phyloP scores from a whole-genome alignment of 177 flowering plant genomes.

The Tripterygium wilfordii region DNA sequence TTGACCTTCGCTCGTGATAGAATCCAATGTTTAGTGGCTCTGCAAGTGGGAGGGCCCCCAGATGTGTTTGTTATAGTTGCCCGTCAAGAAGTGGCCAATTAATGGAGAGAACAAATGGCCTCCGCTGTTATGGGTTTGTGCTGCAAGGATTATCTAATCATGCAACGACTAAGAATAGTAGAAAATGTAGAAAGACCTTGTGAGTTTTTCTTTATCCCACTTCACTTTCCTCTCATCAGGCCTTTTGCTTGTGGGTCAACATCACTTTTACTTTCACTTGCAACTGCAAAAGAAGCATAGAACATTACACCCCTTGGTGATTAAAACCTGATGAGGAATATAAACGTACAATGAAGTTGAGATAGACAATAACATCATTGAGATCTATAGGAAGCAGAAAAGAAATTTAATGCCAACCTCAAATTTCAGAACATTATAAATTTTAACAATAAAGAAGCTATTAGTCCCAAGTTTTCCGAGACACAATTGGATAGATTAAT shows the following conservation, averaged over 20 bases:
- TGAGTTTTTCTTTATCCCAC: constrained; percentile 11
- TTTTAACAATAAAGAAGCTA: no score
- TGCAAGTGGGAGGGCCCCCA: constrained; percentile 28
- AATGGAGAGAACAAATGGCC: constrained; percentile 16
- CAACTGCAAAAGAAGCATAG: constrained; percentile 8
- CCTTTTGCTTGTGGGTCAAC: constrained; percentile 13
- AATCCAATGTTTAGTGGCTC: constrained; percentile 17
- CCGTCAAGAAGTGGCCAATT: constrained; percentile 16
- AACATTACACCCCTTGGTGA: constrained; percentile 2
- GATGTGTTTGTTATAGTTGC: constrained; percentile 17
- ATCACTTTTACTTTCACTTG: constrained; percentile 8
- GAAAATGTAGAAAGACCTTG: constrained; percentile 11
- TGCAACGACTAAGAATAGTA: constrained; percentile 18
- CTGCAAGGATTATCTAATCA: constrained; percentile 17
- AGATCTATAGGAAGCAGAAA: no score
- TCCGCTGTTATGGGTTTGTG: constrained; percentile 8
- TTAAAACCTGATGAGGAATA: background rate
- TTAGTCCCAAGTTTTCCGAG: no score
- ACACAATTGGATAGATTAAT: no score
- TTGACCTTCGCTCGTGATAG: constrained; percentile 17
- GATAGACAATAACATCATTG: background rate
- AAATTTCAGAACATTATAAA: no score
- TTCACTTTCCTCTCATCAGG: constrained; percentile 9
- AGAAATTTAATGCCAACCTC: no score
- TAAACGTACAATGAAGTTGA: constrained; percentile 1